A percentile compares a stretch with the other conserved stretches of the same genome.
These are phyloP conservation scores for Ceratocystis papillata DNA, from an alignment of 2,329 filamentous ascomycete species.

Conservation along the genomic window DNA sequence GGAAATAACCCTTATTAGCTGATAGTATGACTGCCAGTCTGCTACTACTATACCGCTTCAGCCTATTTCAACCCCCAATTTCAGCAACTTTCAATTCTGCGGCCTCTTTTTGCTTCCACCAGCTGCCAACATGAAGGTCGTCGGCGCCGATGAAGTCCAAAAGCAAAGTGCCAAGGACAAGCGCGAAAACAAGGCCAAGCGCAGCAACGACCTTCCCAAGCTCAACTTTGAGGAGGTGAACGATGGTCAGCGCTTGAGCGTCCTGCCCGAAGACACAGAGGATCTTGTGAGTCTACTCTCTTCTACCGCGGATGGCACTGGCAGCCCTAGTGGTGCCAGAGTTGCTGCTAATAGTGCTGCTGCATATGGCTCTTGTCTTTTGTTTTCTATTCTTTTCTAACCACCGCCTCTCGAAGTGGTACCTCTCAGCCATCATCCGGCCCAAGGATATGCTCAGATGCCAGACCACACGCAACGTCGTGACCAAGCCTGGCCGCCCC, in stretches of 20 bases:
- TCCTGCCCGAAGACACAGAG: conserved; percentile 38
- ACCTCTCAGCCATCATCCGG: conserved; percentile 50
- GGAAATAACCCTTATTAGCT: too few species aligned
- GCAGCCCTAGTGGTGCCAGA: neutral
- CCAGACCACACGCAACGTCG: conserved; percentile 47
- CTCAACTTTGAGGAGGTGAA: conserved; percentile 32
- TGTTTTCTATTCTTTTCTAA: conserved; percentile 8
- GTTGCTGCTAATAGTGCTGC: too few species aligned
- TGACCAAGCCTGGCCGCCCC: conserved; percentile 39
- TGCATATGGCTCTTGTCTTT: too few species aligned
- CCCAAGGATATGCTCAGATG: conserved; percentile 44
- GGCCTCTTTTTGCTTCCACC: neutral
- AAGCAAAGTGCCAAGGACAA: neutral
- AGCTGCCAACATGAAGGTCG: conserved; percentile 12
- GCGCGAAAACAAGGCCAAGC: neutral
- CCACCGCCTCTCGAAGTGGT: conserved; percentile 37
- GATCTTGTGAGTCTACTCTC: conserved; percentile 35
- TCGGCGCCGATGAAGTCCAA: neutral
- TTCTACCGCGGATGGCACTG: conserved; percentile 12
- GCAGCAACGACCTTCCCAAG: neutral
- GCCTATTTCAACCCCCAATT: neutral
- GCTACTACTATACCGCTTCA: too few species aligned
- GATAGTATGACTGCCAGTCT: neutral
- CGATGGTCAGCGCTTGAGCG: conserved; percentile 34
- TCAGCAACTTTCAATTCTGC: neutral